Evolutionary conservation across 148 eudicot species (phyloP).

Genomic region (Chenopodium suecicum): DNA sequence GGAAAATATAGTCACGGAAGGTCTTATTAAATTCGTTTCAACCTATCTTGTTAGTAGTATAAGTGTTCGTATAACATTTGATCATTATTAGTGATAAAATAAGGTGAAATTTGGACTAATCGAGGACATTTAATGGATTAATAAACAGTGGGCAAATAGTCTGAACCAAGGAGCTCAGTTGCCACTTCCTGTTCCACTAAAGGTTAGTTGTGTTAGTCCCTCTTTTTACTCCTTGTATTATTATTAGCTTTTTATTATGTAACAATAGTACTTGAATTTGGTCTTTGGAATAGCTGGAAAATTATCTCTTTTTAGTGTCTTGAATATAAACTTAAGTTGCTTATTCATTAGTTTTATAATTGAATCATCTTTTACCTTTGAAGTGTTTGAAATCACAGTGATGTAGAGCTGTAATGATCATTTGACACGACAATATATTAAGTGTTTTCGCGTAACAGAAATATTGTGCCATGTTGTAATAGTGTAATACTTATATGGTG

Average conservation of each 20-base stretch:
- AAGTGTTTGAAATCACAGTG: not conserved
- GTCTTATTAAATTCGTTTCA: too few relatives aligned
- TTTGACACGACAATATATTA: not conserved
- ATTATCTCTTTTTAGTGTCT: not conserved
- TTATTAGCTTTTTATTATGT: not conserved
- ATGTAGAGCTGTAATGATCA: not conserved
- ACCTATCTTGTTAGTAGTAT: too few relatives aligned
- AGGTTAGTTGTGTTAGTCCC: conserved; percentile 45
- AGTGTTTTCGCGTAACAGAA: not conserved
- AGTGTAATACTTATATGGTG: too few relatives aligned
- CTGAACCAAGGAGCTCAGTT: conserved; percentile 90
- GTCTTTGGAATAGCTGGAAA: too few relatives aligned
- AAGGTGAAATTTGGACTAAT: not conserved
- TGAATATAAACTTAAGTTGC: not conserved
- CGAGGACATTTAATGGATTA: not conserved
- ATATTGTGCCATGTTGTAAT: not conserved
- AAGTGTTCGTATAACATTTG: too few relatives aligned
- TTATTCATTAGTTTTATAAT: not conserved
- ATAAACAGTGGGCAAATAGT: conserved; percentile 89
- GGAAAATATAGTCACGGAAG: too few relatives aligned
- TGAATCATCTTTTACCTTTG: not conserved
- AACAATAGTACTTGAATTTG: too few relatives aligned
- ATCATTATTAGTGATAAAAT: too few relatives aligned
- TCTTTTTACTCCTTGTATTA: not conserved
- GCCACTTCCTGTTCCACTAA: conserved; percentile 84